Evolutionary conservation across 1,139 yeast genomes (phyloP).

Genomic region (Suhomyces panamericanus): DNA sequence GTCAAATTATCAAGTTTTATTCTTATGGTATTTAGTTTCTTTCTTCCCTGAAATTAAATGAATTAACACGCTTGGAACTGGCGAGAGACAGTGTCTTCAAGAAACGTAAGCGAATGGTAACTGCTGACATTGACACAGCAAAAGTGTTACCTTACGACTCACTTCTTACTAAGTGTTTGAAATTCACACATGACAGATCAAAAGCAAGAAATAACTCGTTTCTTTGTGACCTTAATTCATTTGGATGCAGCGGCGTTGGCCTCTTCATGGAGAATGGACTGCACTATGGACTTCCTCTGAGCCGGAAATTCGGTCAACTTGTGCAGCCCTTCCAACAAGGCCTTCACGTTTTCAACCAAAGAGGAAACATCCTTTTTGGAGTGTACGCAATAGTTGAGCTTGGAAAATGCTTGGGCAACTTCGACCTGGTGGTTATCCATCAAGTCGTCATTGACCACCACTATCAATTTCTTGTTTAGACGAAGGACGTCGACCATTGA

Average conservation of each 20-base stretch:
- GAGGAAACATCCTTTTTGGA: not conserved
- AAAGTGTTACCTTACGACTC: too few species aligned
- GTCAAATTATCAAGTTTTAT: too few species aligned
- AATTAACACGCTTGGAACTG: too few species aligned
- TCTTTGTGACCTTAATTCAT: not conserved
- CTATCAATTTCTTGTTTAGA: conserved; percentile 56
- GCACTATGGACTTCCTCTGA: conserved; percentile 8
- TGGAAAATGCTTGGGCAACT: conserved; percentile 61
- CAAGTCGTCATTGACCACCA: conserved; percentile 64
- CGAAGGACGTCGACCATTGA: conserved; percentile 79
- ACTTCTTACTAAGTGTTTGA: not conserved
- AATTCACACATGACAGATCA: too few species aligned
- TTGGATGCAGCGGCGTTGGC: not conserved
- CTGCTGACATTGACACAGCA: not conserved
- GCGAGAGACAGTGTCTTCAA: too few species aligned
- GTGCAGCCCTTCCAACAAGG: not conserved
- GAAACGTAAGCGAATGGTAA: too few species aligned
- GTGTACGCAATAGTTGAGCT: conserved; percentile 15
- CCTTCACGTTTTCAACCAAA: conserved; percentile 1
- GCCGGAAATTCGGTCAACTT: conserved; percentile 8
- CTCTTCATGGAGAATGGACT: conserved; percentile 12
- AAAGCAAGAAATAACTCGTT: too few species aligned
- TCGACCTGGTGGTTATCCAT: conserved; percentile 90
- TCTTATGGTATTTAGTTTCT: too few species aligned
- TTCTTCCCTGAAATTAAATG: too few species aligned